These are phyloP conservation scores for Adiantum capillusveneris DNA, from an alignment of 75 land plant species.

Conservation along the genomic window DNA sequence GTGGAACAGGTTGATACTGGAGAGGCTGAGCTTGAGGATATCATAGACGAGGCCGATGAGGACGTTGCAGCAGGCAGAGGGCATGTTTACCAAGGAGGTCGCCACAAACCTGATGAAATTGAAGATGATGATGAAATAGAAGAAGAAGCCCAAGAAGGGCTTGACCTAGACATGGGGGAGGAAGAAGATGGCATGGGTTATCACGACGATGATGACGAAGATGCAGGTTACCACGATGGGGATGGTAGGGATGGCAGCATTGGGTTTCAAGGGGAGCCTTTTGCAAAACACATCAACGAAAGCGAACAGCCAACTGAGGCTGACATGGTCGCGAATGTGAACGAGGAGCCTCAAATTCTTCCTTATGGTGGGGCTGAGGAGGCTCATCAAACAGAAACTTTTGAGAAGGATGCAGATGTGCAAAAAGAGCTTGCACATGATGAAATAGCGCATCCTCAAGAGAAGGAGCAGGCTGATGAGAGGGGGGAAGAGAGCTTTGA, in stretches of 20 bases:
- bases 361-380: conserved; percentile 10
- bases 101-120: conserved; percentile 7
- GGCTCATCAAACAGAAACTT: background rate
- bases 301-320: background rate
- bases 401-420: background rate
- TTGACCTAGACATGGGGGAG: conserved; percentile 27
- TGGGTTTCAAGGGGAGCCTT: conserved; percentile 10
- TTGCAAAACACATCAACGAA: background rate
- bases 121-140: conserved; percentile 15
- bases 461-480: conserved; percentile 28
- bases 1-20: conserved; percentile 10
- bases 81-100: conserved; percentile 27
- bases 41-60: conserved; percentile 37
- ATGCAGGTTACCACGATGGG: background rate
- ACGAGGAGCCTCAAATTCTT: background rate
- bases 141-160: conserved; percentile 25
- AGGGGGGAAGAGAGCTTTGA: conserved; percentile 38
- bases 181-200: conserved; percentile 26
- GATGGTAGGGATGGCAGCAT: conserved; percentile 16
- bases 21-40: conserved; percentile 43
- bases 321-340: background rate
- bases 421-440: conserved; percentile 1
- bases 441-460: background rate
- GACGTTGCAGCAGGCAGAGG: conserved; percentile 33
- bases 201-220: conserved; percentile 20